These are phyloP conservation scores for Starmerella sirachaensis DNA, from an alignment of 805 yeast genomes.

Conservation along the genomic window DNA sequence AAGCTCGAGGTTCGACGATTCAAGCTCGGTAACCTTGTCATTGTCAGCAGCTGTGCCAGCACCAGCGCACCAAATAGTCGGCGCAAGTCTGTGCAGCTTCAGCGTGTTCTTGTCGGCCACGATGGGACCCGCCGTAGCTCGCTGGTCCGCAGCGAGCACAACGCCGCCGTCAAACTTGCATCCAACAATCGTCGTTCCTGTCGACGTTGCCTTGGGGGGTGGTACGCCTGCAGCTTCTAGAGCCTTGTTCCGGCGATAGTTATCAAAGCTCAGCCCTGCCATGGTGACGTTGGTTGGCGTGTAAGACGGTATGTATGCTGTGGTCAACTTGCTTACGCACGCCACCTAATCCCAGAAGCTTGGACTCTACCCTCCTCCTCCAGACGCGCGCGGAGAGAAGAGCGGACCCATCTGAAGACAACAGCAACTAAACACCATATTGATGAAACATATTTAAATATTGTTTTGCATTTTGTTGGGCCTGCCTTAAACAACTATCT, in stretches of 20 bases:
- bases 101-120: conserved; percentile 98
- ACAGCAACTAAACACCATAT: too few species aligned
- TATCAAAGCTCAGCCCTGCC: conserved; percentile 90
- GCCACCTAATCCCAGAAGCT: too few species aligned
- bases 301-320: too few species aligned
- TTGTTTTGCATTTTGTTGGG: too few species aligned
- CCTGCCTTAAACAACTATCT: too few species aligned
- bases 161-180: conserved; percentile 89
- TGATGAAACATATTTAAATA: too few species aligned
- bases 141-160: conserved; percentile 95
- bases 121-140: conserved; percentile 92
- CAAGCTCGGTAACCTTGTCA: conserved; percentile 91
- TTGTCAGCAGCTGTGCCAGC: conserved; percentile 99
- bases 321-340: too few species aligned
- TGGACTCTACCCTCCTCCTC: too few species aligned
- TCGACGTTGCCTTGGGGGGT: conserved; percentile 82
- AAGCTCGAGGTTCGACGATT: conserved; percentile 78
- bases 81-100: conserved; percentile 79
- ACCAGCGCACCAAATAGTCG: conserved; percentile 97
- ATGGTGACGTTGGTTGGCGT: conserved; percentile 34
- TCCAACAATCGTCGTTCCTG: conserved; percentile 99
- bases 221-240: conserved; percentile 62
- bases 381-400: too few species aligned
- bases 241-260: conserved; percentile 76
- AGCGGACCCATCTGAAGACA: too few species aligned